Conservation (phyloP, 768 basidiomycete species). For the Cystofilobasidium macerans region DNA sequence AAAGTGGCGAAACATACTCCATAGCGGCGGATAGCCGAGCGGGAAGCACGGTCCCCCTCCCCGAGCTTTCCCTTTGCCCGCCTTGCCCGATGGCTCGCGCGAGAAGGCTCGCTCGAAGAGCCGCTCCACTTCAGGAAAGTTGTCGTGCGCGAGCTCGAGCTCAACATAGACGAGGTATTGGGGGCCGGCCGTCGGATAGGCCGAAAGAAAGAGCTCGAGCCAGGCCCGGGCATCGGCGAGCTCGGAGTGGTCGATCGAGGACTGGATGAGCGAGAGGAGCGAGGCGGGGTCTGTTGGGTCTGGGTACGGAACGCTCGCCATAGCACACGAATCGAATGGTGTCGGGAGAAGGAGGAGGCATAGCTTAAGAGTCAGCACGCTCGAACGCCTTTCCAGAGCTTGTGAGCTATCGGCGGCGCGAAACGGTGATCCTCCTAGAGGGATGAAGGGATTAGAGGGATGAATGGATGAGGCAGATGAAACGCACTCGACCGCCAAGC, state of each 20-base stretch:
- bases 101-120: constrained; percentile 75
- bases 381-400: no score
- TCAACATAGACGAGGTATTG: constrained; percentile 66
- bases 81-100: constrained; percentile 34
- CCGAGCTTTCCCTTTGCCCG: constrained; percentile 29
- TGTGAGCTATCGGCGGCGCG: no score
- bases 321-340: no score
- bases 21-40: constrained; percentile 22
- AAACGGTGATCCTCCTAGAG: no score
- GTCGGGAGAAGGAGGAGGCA: neutral
- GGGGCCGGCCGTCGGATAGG: constrained; percentile 80
- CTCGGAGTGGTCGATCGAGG: constrained; percentile 66
- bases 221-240: constrained; percentile 66
- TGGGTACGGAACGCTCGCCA: constrained; percentile 10
- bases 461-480: neutral
- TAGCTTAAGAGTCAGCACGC: neutral
- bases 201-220: constrained; percentile 69
- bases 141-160: constrained; percentile 42
- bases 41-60: constrained; percentile 17
- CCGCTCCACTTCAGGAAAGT: constrained; percentile 66
- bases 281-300: constrained; percentile 39
- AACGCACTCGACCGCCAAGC: constrained; percentile 33
- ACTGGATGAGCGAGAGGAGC: constrained; percentile 64
- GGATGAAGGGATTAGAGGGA: no score
- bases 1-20: constrained; percentile 13